Conservation (phyloP, 164 flowering plant genomes). For the Nelumbo lutea region DNA sequence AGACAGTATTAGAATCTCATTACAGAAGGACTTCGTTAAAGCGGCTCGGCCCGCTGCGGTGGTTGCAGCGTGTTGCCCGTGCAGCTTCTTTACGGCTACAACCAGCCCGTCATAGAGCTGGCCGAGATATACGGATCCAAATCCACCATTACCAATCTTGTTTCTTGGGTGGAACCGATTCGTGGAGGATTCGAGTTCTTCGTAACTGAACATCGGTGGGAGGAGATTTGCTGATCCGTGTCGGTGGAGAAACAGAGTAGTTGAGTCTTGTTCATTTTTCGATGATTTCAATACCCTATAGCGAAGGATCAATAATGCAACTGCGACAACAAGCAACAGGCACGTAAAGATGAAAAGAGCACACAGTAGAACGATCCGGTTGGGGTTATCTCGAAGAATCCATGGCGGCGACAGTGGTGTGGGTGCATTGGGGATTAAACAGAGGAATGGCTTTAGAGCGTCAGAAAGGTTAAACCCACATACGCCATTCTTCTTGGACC, state of each 20-base stretch:
- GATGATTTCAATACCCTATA: slow-evolving; percentile 17
- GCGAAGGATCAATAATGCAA: slow-evolving; percentile 24
- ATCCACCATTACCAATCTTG: slow-evolving; percentile 93
- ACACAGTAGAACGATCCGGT: slow-evolving; percentile 21
- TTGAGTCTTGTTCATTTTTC: slow-evolving; percentile 44
- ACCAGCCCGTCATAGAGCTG: slow-evolving; percentile 52
- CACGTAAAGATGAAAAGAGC: slow-evolving; percentile 19
- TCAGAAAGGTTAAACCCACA: slow-evolving; percentile 60
- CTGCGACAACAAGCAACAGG: not conserved
- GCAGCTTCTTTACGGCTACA: slow-evolving; percentile 80
- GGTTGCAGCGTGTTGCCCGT: slow-evolving; percentile 34
- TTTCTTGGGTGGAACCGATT: slow-evolving; percentile 64
- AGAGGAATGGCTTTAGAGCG: slow-evolving; percentile 39
- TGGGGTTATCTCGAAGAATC: not conserved
- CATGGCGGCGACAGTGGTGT: not conserved
- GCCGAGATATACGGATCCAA: slow-evolving; percentile 79
- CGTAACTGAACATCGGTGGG: slow-evolving; percentile 81
- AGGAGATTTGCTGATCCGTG: slow-evolving; percentile 54
- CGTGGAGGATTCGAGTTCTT: slow-evolving; percentile 81
- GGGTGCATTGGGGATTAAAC: slow-evolving; percentile 19
- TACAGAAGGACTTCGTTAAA: slow-evolving; percentile 65
- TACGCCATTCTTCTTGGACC: slow-evolving; percentile 23
- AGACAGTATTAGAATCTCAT: slow-evolving; percentile 79
- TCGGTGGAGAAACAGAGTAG: slow-evolving; percentile 40
- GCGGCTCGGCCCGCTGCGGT: slow-evolving; percentile 27